Percentiles rank a stretch among this genome's conserved stretches.
phyloP scores from a whole-genome alignment of 805 yeast species.

The Spathaspora passalidarum region DNA sequence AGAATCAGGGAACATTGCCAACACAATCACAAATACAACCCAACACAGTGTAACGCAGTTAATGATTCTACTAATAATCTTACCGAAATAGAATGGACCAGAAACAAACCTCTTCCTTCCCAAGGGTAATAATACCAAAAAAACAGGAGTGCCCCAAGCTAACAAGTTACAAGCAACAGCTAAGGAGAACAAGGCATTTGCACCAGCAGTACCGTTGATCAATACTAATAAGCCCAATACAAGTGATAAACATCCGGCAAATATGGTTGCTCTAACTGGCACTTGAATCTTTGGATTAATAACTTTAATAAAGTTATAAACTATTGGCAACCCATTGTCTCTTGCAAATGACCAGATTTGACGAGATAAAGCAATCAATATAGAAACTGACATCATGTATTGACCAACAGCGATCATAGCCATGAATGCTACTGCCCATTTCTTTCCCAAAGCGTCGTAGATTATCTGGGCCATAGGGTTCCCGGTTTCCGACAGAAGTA shows the following conservation, averaged over 20 bases:
- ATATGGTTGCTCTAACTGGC: slow-evolving; percentile 60
- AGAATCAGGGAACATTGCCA: slow-evolving; percentile 58
- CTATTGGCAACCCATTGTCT: slow-evolving; percentile 66
- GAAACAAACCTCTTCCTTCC: slow-evolving; percentile 52
- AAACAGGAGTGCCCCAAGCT: slow-evolving; percentile 59
- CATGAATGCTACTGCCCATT: slow-evolving; percentile 61
- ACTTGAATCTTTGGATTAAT: slow-evolving; percentile 52
- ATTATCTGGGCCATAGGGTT: slow-evolving; percentile 63
- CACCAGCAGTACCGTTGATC: slow-evolving; percentile 51
- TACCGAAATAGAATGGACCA: slow-evolving; percentile 63
- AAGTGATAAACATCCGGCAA: slow-evolving; percentile 44
- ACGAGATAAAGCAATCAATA: slow-evolving; percentile 58
- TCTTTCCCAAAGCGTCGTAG: slow-evolving; percentile 54
- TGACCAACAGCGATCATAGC: slow-evolving; percentile 52
- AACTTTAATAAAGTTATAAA: slow-evolving; percentile 45
- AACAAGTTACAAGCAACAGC: slow-evolving; percentile 58
- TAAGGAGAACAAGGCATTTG: slow-evolving; percentile 59
- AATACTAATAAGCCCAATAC: slow-evolving; percentile 53
- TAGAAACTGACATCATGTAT: slow-evolving; percentile 59
- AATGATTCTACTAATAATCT: slow-evolving; percentile 37
- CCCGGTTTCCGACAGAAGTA: slow-evolving; percentile 44
- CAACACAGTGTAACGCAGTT: slow-evolving; percentile 45
- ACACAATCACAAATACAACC: slow-evolving; percentile 48
- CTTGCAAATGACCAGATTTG: slow-evolving; percentile 71
- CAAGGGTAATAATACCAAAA: slow-evolving; percentile 46